These are phyloP conservation scores for Calycina herbarum DNA, from an alignment of 2,329 filamentous ascomycete species.

Conservation along the genomic window DNA sequence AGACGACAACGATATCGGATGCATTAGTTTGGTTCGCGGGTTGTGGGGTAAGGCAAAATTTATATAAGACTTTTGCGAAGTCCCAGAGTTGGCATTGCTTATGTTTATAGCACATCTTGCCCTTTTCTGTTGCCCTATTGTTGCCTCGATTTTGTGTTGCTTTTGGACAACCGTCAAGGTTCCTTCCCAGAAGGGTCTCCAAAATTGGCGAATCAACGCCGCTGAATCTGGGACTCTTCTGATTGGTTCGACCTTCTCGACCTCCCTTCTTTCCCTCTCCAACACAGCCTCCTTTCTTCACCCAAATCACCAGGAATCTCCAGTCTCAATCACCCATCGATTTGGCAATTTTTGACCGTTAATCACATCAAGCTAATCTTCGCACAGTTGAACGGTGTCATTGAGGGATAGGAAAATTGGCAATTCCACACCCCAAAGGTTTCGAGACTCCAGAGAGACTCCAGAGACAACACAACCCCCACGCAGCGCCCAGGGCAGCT, in stretches of 20 bases:
- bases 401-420: not conserved
- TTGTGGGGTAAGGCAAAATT: not conserved
- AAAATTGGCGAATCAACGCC: not conserved
- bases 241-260: not conserved
- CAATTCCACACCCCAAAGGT: not conserved
- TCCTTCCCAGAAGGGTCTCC: not conserved
- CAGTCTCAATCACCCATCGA: not conserved
- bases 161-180: not conserved
- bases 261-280: not conserved
- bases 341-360: not conserved
- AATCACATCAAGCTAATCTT: not conserved
- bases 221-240: not conserved
- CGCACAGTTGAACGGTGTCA: not conserved
- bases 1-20: not conserved
- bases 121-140: not conserved
- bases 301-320: not conserved
- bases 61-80: slow-evolving; percentile 2
- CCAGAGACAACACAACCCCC: not conserved
- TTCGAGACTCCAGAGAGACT: not conserved
- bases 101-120: not conserved
- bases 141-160: not conserved
- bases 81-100: not conserved
- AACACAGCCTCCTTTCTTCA: not conserved
- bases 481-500: not conserved
- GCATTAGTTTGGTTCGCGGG: not conserved